Percentiles rank a stretch among this genome's conserved stretches.
These are phyloP conservation scores for Thoreauomyces humboldtii DNA, from an alignment of 192 early-diverging fungal genomes.

Conservation along the genomic window DNA sequence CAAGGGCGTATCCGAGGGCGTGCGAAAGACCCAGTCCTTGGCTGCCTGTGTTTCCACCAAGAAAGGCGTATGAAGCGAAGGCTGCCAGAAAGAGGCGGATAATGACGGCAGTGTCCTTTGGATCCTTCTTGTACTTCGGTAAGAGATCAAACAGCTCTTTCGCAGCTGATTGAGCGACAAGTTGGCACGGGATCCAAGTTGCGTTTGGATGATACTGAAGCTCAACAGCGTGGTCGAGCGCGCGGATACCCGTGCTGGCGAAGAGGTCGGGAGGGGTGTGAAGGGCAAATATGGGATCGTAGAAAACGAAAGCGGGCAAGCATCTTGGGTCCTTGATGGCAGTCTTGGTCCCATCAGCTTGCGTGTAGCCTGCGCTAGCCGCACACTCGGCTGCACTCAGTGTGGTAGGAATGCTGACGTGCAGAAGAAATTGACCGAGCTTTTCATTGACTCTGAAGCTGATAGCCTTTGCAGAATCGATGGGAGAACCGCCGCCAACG, in stretches of 20 bases:
- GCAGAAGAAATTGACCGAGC: background rate
- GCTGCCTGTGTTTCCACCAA: constrained; percentile 1
- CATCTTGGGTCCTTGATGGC: background rate
- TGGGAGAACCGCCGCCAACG: constrained; percentile 16
- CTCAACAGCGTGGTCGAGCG: constrained; percentile 11
- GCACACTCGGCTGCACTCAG: constrained; percentile 8
- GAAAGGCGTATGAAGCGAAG: constrained; percentile 1
- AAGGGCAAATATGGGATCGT: background rate
- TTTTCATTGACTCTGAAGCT: background rate
- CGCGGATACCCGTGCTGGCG: constrained; percentile 6
- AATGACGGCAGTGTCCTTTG: background rate
- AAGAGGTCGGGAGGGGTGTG: constrained; percentile 11
- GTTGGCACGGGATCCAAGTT: constrained; percentile 11
- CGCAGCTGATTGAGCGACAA: background rate
- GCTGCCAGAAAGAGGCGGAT: background rate
- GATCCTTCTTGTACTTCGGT: constrained; percentile 13
- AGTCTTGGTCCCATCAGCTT: background rate
- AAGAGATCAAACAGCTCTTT: background rate
- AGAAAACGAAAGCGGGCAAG: constrained; percentile 1
- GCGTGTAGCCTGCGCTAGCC: background rate
- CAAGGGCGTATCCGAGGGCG: constrained; percentile 5
- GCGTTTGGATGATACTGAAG: constrained; percentile 8
- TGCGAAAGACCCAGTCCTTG: background rate
- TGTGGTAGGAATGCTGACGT: constrained; percentile 5
- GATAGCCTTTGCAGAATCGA: constrained; percentile 15